A percentile compares a stretch with the other conserved stretches of the same genome.
Conservation (phyloP, 208 protist genomes). For the Tritrichomonas foetus region DNA sequence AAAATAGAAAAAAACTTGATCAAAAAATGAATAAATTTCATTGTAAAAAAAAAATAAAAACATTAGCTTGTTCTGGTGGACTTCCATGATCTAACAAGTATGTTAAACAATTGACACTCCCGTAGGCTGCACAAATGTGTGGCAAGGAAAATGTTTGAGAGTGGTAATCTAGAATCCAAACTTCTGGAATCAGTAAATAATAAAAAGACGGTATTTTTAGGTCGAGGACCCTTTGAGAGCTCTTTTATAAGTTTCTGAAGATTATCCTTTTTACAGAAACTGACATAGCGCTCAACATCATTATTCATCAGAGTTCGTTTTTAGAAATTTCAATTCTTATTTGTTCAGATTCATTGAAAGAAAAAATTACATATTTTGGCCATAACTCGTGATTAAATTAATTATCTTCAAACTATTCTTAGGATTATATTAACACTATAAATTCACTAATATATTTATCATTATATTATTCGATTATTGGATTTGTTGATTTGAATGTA, state of each 20-base stretch:
- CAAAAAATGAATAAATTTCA: too few species aligned
- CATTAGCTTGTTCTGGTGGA: not conserved
- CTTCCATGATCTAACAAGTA: not conserved
- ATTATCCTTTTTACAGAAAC: constrained; percentile 8
- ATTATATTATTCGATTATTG: too few species aligned
- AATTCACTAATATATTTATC: too few species aligned
- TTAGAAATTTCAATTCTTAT: too few species aligned
- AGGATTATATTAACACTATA: too few species aligned
- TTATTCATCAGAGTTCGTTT: not conserved
- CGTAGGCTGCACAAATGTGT: not conserved
- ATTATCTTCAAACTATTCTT: too few species aligned
- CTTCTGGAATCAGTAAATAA: not conserved
- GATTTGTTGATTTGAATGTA: too few species aligned
- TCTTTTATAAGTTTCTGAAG: not conserved
- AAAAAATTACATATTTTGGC: too few species aligned
- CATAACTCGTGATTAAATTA: too few species aligned
- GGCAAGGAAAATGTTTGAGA: not conserved
- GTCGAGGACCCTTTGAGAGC: not conserved
- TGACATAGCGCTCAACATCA: not conserved
- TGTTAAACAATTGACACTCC: not conserved
- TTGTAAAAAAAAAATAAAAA: too few species aligned
- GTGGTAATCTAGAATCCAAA: not conserved
- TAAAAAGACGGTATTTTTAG: not conserved
- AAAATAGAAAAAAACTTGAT: too few species aligned
- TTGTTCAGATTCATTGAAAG: too few species aligned